phyloP scores from a whole-genome alignment of 179 eudicot species.

The Heliamphora pulchella region DNA sequence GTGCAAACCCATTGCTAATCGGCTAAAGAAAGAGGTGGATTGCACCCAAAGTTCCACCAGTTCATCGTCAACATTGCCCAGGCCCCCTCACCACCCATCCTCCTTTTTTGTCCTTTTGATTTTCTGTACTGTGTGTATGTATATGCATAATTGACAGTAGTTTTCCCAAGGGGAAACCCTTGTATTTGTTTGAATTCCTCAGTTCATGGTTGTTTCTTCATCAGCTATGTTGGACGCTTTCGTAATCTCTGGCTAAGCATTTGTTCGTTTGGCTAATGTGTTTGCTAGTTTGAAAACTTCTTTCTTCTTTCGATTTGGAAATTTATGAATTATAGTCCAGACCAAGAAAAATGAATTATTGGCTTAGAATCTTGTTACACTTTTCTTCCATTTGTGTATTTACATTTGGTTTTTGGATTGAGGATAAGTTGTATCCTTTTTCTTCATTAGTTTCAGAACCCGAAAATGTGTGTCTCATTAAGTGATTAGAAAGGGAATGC shows the following conservation, averaged over 20 bases:
- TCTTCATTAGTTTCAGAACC: background rate
- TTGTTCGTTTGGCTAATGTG: background rate
- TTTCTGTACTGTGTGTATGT: background rate
- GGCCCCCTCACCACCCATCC: constrained; percentile 20
- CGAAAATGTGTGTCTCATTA: background rate
- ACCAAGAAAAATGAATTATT: background rate
- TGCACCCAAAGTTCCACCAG: constrained; percentile 53
- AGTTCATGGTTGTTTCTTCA: background rate
- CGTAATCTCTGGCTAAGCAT: background rate
- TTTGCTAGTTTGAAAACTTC: background rate
- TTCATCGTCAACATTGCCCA: constrained; percentile 64
- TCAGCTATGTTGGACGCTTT: background rate
- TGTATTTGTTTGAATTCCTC: background rate
- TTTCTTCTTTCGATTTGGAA: background rate
- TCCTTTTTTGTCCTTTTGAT: background rate
- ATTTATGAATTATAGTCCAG: too few species aligned
- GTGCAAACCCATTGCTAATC: constrained; percentile 60
- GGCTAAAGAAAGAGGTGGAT: constrained; percentile 60
- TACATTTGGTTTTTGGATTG: background rate
- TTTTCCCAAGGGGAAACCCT: background rate
- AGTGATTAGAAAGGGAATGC: background rate
- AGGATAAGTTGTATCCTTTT: background rate
- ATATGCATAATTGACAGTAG: background rate
- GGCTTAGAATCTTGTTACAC: background rate
- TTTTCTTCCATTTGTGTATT: background rate